These are phyloP conservation scores for Alternaria arborescens DNA, from an alignment of 2,329 filamentous ascomycete species.

Conservation along the genomic window DNA sequence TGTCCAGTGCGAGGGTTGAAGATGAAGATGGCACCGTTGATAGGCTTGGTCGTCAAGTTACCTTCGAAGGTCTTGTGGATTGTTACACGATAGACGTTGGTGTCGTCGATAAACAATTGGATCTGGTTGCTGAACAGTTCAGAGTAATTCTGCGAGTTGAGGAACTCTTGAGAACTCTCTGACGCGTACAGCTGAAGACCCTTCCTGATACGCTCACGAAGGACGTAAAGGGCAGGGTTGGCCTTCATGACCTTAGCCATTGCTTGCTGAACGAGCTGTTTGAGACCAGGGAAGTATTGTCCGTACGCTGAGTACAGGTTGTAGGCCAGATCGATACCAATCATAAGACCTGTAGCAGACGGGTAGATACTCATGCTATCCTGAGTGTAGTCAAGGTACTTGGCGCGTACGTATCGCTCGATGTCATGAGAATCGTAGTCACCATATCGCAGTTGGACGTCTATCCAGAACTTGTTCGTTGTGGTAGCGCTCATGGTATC, in stretches of 20 bases:
- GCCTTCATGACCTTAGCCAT: conserved; percentile 99
- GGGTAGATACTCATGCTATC: conserved; percentile 99
- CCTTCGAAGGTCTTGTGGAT: conserved; percentile 99
- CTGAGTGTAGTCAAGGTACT: conserved; percentile 98
- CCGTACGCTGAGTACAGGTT: conserved; percentile 98
- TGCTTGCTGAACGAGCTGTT: conserved; percentile 93
- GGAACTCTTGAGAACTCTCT: conserved; percentile 98
- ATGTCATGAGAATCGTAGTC: conserved; percentile 99
- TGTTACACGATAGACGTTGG: conserved; percentile 98
- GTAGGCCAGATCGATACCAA: conserved; percentile 96
- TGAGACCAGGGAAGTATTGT: conserved; percentile 97
- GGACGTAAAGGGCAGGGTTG: conserved; percentile 93
- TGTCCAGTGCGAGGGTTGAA: conserved; percentile 99
- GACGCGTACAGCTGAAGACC: conserved; percentile 97
- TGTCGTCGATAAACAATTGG: conserved; percentile 98
- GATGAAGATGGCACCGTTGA: conserved; percentile 99
- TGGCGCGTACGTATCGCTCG: conserved; percentile 94
- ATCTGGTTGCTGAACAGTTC: conserved; percentile 99
- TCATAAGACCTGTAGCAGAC: conserved; percentile 95
- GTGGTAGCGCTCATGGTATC: conserved; percentile 92
- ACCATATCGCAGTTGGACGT: conserved; percentile 94
- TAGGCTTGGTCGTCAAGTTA: conserved; percentile 98
- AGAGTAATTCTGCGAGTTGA: conserved; percentile 99
- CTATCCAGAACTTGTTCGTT: conserved; percentile 99
- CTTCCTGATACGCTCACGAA: conserved; percentile 97